Base-by-base conservation (phyloP, 768 basidiomycete species). In the Serpula lacrymans region DNA sequence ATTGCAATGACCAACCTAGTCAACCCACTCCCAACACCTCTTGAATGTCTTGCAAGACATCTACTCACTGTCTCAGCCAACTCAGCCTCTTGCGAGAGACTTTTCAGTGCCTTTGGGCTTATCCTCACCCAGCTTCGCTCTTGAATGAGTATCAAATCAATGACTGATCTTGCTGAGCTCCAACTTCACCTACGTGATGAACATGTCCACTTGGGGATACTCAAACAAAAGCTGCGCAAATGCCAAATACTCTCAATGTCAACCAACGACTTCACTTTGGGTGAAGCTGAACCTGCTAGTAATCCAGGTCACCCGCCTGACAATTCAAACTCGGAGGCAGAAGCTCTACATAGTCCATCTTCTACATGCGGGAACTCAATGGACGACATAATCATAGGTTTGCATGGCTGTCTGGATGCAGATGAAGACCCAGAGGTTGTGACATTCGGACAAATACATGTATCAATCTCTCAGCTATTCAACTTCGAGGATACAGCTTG, bases 171-270 rank as follows among this genome's bases (percentile, higher is more conserved):
- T n/a, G 23, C 30, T 11, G 60, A 65, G 34, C 46, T 59, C n/a
- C 49, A 52, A 29, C 47, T 65, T 38, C 55, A 60, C 28, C 20
- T 63, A 18, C 33, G 54, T 17, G 53, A 64, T 43, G 55, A 56
- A 34, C 50, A 60, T 38, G 13, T 48, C 11, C 40, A 35, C 7
- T 32, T 26, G 21, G 34, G 24, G 2, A 38, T 42, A 2, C 32
- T 36, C n/a, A 43, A 45, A 28, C 17, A 42, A n/a, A 40, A 39
- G 7, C 28, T 49, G 14, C 23, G 33, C 18, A 21, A 39, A 32
- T 35, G 32, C 14, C 18, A 41, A 18, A 41, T 41, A 28, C 20
- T 41, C 5, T 22, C 23, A 13, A 21, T 5, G 17, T 21, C 8
- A 21, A 37, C 8, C n/a, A 23, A 17, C 42, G 38, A 7, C 26